Conservation (phyloP, 148 eudicot species). For the Rhododendron griersonianum region DNA sequence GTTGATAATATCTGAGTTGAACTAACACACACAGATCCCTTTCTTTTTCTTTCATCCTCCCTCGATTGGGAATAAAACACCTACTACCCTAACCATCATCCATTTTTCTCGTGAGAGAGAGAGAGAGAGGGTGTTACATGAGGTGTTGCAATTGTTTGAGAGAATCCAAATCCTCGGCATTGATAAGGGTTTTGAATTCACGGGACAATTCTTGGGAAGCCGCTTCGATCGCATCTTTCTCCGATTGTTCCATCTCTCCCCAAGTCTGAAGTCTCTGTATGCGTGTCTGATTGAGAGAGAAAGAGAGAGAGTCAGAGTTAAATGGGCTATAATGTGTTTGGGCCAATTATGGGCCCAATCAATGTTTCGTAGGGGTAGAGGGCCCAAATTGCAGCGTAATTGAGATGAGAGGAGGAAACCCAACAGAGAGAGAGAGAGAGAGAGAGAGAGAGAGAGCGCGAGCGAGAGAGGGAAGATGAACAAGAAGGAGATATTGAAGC, state of each 20-base stretch:
- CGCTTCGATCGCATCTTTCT: conserved; percentile 22
- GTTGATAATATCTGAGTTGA: background rate
- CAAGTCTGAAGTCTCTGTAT: no score
- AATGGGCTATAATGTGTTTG: no score
- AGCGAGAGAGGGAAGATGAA: conserved; percentile 43
- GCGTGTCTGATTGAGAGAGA: conserved; percentile 23
- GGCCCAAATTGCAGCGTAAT: background rate
- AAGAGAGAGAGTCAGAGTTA: background rate
- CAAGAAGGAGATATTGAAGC: conserved; percentile 85
- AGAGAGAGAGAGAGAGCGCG: no score
- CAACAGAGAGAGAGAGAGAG: no score
- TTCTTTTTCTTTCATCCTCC: no score
- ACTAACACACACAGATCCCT: background rate
- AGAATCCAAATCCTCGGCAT: conserved; percentile 42
- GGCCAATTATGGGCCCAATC: background rate
- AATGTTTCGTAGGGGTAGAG: background rate
- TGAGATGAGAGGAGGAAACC: no score
- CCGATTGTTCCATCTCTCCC: conserved; percentile 23
- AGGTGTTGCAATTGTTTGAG: conserved; percentile 49
- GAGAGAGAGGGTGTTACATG: conserved; percentile 28
- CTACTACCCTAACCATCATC: background rate
- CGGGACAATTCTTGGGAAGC: conserved; percentile 38
- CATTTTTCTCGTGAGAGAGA: background rate
- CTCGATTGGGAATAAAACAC: background rate
- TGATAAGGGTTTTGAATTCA: conserved; percentile 45